phyloP scores from a whole-genome alignment of 768 basidiomycete genomes.

The Tylopilus subfusipes region DNA sequence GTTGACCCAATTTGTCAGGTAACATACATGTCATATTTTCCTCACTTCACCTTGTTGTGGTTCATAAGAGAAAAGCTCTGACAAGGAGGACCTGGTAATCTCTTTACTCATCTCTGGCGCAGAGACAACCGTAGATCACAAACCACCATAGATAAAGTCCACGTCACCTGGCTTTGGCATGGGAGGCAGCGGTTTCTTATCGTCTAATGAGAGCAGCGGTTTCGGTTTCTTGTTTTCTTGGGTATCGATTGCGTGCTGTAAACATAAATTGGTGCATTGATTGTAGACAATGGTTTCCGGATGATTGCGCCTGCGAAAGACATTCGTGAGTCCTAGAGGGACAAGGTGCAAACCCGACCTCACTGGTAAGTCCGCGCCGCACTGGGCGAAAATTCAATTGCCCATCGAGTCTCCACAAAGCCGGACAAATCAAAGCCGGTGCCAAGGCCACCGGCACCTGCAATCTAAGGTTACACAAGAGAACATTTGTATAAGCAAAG shows the following conservation, averaged over 20 bases:
- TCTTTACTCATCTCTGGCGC: background rate
- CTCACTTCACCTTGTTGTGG: conserved; percentile 47
- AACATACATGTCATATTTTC: background rate
- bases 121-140: conserved; percentile 16
- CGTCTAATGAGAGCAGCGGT: conserved; percentile 41
- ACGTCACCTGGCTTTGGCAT: conserved; percentile 61
- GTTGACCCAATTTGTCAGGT: conserved; percentile 2
- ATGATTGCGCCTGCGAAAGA: conserved; percentile 54
- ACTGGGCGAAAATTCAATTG: conserved; percentile 60
- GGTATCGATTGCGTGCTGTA: conserved; percentile 54
- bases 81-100: conserved; percentile 62
- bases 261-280: conserved; percentile 56
- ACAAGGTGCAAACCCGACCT: conserved; percentile 13
- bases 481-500: background rate
- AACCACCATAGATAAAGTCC: conserved; percentile 74
- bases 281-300: conserved; percentile 58
- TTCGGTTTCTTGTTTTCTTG: conserved; percentile 39
- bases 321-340: background rate
- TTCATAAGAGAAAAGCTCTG: conserved; percentile 70
- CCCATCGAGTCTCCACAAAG: conserved; percentile 63
- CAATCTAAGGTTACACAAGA: background rate
- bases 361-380: conserved; percentile 66
- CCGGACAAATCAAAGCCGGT: conserved; percentile 61
- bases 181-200: conserved; percentile 34
- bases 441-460: conserved; percentile 75